Percentiles rank a stretch among this genome's conserved stretches.
These are phyloP conservation scores for Heliocybe sulcata DNA, from an alignment of 1,284 basidiomycete genomes.

Conservation along the genomic window DNA sequence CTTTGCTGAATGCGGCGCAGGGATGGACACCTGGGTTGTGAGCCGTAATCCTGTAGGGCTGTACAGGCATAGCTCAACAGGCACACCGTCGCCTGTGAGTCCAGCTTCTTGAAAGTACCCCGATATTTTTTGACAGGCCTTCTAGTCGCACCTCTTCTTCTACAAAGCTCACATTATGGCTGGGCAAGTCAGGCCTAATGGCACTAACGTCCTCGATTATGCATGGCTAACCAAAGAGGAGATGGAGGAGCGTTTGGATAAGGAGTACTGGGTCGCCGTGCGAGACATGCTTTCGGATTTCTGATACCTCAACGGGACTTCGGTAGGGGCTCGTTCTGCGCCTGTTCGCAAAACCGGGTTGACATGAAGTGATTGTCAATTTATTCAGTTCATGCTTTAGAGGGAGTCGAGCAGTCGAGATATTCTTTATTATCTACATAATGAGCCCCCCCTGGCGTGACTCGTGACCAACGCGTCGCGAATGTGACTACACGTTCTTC, in stretches of 20 bases:
- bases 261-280: slow-evolving; percentile 68
- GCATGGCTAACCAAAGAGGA: slow-evolving; percentile 91
- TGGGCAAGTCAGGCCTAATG: slow-evolving; percentile 59
- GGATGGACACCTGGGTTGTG: slow-evolving; percentile 82
- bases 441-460: no score
- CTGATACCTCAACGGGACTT: slow-evolving; percentile 21
- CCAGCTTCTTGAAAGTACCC: neutral
- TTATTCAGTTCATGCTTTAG: no score
- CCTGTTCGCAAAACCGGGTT: no score
- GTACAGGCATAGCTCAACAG: slow-evolving; percentile 34
- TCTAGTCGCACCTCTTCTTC: slow-evolving; percentile 51
- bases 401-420: no score
- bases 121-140: neutral
- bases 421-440: no score
- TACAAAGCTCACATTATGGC: slow-evolving; percentile 81
- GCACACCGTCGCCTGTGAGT: neutral
- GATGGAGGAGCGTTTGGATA: slow-evolving; percentile 57
- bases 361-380: no score
- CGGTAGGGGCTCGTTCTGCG: no score
- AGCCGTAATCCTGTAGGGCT: slow-evolving; percentile 69
- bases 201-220: slow-evolving; percentile 58
- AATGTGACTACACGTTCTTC: no score
- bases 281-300: slow-evolving; percentile 77
- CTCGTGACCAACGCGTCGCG: no score
- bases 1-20: slow-evolving; percentile 55